phyloP scores from a whole-genome alignment of 768 basidiomycete genomes.

The Lepiota brunneoincarnata region DNA sequence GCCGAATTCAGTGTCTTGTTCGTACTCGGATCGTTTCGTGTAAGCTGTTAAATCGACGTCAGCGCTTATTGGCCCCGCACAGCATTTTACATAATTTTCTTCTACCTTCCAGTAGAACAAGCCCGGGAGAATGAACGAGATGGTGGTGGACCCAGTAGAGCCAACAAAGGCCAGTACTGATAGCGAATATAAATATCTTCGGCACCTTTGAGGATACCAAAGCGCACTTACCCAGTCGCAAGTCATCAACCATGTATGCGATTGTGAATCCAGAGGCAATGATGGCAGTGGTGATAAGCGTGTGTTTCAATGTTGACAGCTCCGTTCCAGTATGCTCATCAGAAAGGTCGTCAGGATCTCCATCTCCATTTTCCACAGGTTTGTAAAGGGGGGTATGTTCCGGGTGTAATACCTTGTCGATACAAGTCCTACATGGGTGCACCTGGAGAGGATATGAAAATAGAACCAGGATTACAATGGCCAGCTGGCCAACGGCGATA shows the following conservation, averaged over 20 bases:
- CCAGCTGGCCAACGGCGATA: slow-evolving; percentile 89
- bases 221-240: slow-evolving; percentile 64
- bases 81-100: background rate
- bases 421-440: slow-evolving; percentile 86
- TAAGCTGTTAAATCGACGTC: slow-evolving; percentile 44
- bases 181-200: slow-evolving; percentile 2
- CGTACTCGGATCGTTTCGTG: slow-evolving; percentile 58
- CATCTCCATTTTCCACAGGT: slow-evolving; percentile 30
- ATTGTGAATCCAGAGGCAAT: slow-evolving; percentile 63
- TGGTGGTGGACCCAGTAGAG: slow-evolving; percentile 93
- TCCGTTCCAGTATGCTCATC: slow-evolving; percentile 57
- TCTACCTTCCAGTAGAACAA: slow-evolving; percentile 90
- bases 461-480: slow-evolving; percentile 86
- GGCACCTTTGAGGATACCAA: slow-evolving; percentile 2
- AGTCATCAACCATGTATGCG: slow-evolving; percentile 75
- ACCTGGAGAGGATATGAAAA: slow-evolving; percentile 96
- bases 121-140: slow-evolving; percentile 94
- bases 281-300: slow-evolving; percentile 65
- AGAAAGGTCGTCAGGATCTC: slow-evolving; percentile 44
- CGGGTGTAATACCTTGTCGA: slow-evolving; percentile 83
- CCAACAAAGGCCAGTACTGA: slow-evolving; percentile 95
- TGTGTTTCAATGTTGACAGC: slow-evolving; percentile 68
- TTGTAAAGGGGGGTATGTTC: slow-evolving; percentile 29
- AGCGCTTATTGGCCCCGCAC: slow-evolving; percentile 7
- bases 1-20: slow-evolving; percentile 51